Evolutionary conservation across 768 basidiomycete genomes (phyloP).

Genomic region (Kondoa malvinella): DNA sequence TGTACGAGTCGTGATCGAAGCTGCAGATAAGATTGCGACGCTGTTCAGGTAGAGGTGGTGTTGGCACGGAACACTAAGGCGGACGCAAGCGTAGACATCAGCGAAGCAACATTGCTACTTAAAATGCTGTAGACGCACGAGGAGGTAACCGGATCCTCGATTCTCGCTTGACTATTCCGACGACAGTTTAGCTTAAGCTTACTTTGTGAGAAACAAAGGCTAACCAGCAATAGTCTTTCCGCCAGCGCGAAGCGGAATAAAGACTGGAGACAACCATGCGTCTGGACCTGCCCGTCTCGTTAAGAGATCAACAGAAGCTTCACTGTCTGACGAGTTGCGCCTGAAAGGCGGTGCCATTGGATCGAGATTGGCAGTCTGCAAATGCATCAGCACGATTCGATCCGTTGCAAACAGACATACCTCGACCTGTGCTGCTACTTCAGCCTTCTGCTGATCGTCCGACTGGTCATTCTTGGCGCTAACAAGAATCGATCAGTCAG

Average conservation of each 20-base stretch:
- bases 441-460: no score
- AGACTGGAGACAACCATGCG: not conserved
- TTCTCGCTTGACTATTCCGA: not conserved
- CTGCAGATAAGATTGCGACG: no score
- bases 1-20: no score
- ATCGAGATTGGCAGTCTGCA: not conserved
- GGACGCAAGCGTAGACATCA: not conserved
- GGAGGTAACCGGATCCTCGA: not conserved
- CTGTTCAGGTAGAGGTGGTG: no score
- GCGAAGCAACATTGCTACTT: not conserved
- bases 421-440: no score
- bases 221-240: not conserved
- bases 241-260: not conserved
- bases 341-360: not conserved
- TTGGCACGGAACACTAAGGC: not conserved
- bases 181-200: no score
- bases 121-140: not conserved
- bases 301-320: not conserved
- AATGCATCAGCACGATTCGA: not conserved
- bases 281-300: not conserved
- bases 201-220: no score
- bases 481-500: not conserved
- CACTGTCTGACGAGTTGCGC: not conserved
- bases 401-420: no score
- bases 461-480: not conserved